Evolutionary conservation across 345 rosid species (phyloP).

Genomic region (Dipteronia sinensis): DNA sequence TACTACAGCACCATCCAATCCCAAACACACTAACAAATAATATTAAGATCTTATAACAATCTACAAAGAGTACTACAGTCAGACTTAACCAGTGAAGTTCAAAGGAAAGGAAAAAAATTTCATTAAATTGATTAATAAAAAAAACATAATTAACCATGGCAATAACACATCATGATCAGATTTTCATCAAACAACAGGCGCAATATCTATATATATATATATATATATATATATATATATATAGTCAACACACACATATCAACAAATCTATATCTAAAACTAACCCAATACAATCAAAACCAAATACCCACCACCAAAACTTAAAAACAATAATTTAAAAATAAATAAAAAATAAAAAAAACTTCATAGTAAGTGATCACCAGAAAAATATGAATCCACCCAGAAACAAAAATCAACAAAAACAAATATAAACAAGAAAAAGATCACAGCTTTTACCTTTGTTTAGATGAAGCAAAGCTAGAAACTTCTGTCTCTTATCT

Average conservation of each 20-base stretch:
- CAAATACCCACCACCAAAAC: background rate
- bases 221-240: background rate
- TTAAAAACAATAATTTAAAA: no score
- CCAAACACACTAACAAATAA: background rate
- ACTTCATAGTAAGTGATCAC: conserved; percentile 6
- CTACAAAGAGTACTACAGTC: background rate
- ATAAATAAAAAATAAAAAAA: background rate
- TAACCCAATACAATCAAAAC: background rate
- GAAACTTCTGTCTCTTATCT: background rate
- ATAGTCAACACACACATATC: background rate
- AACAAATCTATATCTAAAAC: background rate
- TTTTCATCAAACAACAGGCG: background rate
- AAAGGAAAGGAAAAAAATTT: background rate
- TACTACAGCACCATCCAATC: background rate
- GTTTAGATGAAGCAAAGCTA: background rate
- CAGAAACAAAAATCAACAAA: background rate
- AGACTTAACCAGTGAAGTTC: background rate
- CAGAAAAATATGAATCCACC: background rate
- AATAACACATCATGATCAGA: background rate
- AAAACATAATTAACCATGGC: background rate
- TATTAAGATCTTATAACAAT: background rate
- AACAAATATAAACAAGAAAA: background rate
- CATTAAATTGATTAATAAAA: background rate
- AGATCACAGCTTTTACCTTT: conserved; percentile 4
- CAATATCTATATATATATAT: background rate